phyloP scores from a whole-genome alignment of 2,329 filamentous ascomycete species.

The Alternaria novae-zelandiae region DNA sequence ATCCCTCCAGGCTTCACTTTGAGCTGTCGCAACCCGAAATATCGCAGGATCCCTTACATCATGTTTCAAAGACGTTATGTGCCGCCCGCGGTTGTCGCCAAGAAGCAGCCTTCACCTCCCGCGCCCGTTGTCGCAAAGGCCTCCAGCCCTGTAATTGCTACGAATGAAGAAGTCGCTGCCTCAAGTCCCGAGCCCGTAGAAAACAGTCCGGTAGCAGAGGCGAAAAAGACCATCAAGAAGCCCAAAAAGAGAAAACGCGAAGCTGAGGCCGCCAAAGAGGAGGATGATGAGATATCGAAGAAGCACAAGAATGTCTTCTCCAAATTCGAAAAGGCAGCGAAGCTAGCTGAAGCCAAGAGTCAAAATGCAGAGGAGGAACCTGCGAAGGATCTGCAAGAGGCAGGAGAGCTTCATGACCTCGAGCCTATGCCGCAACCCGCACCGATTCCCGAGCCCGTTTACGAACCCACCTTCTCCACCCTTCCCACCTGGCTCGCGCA shows the following conservation, averaged over 20 bases:
- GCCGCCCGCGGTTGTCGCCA: conserved; percentile 39
- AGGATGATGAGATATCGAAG: conserved; percentile 40
- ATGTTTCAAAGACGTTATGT: conserved; percentile 53
- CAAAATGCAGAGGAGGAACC: conserved; percentile 21
- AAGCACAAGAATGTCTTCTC: conserved; percentile 50
- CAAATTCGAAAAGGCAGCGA: conserved; percentile 54
- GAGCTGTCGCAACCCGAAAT: background rate
- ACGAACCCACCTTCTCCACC: conserved; percentile 74
- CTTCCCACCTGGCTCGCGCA: conserved; percentile 81
- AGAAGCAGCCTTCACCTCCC: conserved; percentile 8
- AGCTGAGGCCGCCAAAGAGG: conserved; percentile 20
- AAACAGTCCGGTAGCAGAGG: conserved; percentile 5
- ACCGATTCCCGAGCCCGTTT: conserved; percentile 62
- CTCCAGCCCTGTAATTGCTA: background rate
- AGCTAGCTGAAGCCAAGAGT: conserved; percentile 32
- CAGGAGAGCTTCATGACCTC: conserved; percentile 69
- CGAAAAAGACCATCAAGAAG: conserved; percentile 35
- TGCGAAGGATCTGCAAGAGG: conserved; percentile 44
- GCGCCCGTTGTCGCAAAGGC: background rate
- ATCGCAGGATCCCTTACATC: background rate
- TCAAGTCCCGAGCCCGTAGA: conserved; percentile 9
- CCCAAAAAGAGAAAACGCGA: conserved; percentile 46
- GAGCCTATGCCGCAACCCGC: conserved; percentile 82
- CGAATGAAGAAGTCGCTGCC: background rate
- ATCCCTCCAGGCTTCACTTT: background rate